Percentiles rank a stretch among this genome's conserved stretches.
These are phyloP conservation scores for Colletotrichum liaoningense DNA, from an alignment of 2,329 filamentous ascomycete species.

Conservation along the genomic window DNA sequence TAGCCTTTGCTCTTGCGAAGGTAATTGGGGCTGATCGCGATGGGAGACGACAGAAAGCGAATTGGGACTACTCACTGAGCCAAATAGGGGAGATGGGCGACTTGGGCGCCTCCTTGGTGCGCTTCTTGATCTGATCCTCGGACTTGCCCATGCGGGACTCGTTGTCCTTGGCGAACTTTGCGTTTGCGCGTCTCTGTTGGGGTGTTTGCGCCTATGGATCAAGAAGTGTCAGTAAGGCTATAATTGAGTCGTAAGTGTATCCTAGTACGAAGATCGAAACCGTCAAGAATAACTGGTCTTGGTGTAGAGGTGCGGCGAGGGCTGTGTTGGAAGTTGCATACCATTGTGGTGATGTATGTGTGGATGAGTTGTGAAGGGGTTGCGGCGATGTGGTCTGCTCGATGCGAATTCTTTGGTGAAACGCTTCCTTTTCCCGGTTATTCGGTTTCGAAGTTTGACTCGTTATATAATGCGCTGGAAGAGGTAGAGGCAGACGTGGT, in stretches of 20 bases:
- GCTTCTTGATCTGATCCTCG: conserved; percentile 72
- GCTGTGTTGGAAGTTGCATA: conserved; percentile 23
- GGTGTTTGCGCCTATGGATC: conserved; percentile 79
- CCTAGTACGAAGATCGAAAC: background rate
- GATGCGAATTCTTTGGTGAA: background rate
- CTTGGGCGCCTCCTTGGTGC: conserved; percentile 65
- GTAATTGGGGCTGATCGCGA: background rate
- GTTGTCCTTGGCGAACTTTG: conserved; percentile 80
- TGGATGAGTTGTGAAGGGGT: background rate
- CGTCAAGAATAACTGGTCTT: no score
- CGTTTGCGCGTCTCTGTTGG: conserved; percentile 84
- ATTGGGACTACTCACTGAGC: conserved; percentile 63
- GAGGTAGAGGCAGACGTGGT: background rate
- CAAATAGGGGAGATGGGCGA: conserved; percentile 73
- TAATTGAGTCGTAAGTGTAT: background rate
- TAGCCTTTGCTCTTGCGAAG: background rate
- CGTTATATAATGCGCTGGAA: conserved; percentile 3
- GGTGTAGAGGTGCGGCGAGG: background rate
- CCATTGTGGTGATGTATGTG: conserved; percentile 36
- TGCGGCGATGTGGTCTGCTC: conserved; percentile 1
- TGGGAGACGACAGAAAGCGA: background rate
- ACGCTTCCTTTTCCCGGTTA: background rate
- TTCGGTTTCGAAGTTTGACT: background rate
- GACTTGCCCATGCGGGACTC: conserved; percentile 81
- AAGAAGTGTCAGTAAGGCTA: background rate